phyloP scores from a whole-genome alignment of 768 basidiomycete species.

The Lactarius tabidus region DNA sequence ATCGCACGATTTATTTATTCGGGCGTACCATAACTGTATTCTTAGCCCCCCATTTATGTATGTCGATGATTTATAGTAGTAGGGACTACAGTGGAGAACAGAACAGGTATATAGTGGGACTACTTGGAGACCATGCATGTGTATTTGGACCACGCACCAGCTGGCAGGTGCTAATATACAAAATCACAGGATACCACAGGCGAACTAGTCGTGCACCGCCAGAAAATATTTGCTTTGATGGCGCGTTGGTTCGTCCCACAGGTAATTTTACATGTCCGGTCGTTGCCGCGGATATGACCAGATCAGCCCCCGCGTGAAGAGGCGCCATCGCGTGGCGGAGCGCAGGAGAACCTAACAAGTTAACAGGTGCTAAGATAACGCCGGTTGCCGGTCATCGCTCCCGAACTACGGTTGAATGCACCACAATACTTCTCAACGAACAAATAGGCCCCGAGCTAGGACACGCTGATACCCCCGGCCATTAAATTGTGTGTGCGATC shows the following conservation, averaged over 20 bases:
- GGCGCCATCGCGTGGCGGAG: neutral
- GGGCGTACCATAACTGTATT: conserved; percentile 24
- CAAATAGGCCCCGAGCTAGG: neutral
- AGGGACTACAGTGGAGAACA: neutral
- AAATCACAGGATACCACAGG: neutral
- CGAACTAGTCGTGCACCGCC: neutral
- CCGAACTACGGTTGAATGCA: neutral
- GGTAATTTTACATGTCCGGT: neutral
- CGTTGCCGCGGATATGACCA: neutral
- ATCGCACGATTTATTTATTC: conserved; percentile 7
- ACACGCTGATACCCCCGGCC: neutral
- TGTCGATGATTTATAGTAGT: neutral
- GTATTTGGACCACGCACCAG: neutral
- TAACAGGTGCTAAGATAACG: neutral
- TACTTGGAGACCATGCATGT: neutral
- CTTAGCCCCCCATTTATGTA: conserved; percentile 21
- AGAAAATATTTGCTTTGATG: neutral
- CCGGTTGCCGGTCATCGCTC: neutral
- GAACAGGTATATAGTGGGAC: neutral
- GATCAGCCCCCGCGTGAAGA: neutral
- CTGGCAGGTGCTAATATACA: neutral
- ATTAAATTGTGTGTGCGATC: neutral
- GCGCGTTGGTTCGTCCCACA: neutral
- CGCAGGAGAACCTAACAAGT: neutral
- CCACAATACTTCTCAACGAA: neutral